Evolutionary conservation across 371 early-diverging fungal genomes (phyloP), one percentile per base, ranked within the genome.

Genomic region (Nematocida parisii): DNA sequence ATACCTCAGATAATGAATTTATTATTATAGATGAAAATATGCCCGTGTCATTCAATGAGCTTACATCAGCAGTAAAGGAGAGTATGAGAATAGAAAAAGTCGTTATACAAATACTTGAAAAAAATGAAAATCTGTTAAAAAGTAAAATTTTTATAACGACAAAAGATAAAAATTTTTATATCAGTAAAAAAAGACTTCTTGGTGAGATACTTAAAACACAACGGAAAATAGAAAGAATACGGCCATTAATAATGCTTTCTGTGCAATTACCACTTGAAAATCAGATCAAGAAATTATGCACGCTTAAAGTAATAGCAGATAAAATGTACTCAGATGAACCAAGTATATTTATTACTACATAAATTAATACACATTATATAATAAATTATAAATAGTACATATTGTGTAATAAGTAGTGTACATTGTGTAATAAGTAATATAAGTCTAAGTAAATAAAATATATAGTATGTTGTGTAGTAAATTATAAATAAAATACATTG

Each of bases 121-220:
- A 15, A 24, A 57, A 58, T 45, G 39, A 68, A 22, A 4, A 6
- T 33, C 1, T 71, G 0, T 24, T 4, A 44, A 44, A 13, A 27
- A 70, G 70, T 24, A 54, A 15, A 22, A 11, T 7, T 27, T 70
- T 44, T 40, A 39, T 77, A 44, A 77, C 80, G 4, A 58, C 42
- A 42, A 46, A 39, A 7, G 40, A n/a, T 5, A 27, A n/a, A 24
- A 39, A 11, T 0, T 77, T 70, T 44, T 67, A 57, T 50, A 54
- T 77, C 18, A 60, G 58, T 58, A 67, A 77, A 61, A 20, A 57
- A 11, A 42, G 80, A 39, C 71, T 77, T 6, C 80, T 77, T 22
- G 80, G 80, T 24, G 80, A 77, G 50, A 77, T 77, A 47, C 80
- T 77, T 54, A 77, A 67, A 44, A 47, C 80, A 24, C 80, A 77